Conservation (phyloP, 257 asterid genomes). For the Plectranthus barbatus region DNA sequence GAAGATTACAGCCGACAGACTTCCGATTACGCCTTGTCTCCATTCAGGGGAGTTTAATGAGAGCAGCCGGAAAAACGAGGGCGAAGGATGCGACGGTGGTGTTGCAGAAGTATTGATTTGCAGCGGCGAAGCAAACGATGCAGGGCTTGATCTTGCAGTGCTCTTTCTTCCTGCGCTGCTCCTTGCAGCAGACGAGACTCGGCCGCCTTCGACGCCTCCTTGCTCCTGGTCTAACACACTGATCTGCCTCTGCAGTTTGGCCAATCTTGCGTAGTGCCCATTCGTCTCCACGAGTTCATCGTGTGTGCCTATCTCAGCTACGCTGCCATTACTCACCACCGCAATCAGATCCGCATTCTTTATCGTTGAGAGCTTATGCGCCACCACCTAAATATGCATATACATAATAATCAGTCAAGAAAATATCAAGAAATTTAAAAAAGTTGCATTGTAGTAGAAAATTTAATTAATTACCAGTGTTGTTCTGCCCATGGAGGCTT, state of each 20-base stretch:
- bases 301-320: conserved; percentile 65
- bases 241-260: conserved; percentile 56
- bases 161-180: conserved; percentile 48
- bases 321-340: conserved; percentile 43
- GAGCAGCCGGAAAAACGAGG: conserved; percentile 48
- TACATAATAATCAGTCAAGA: too few relatives aligned
- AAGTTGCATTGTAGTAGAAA: too few relatives aligned
- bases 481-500: conserved; percentile 80
- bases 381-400: conserved; percentile 47
- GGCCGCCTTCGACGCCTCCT: conserved; percentile 11
- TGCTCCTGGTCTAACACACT: conserved; percentile 55
- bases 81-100: conserved; percentile 30
- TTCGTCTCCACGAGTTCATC: conserved; percentile 44
- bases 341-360: conserved; percentile 67
- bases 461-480: conserved; percentile 47
- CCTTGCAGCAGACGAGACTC: conserved; percentile 35
- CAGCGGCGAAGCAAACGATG: conserved; percentile 41
- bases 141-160: conserved; percentile 54
- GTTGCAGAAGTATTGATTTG: neutral
- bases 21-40: conserved; percentile 64
- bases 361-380: conserved; percentile 86
- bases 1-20: conserved; percentile 48
- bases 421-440: too few relatives aligned
- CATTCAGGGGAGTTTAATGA: conserved; percentile 59
- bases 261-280: conserved; percentile 57